Base-by-base conservation (phyloP, 371 early-diverging fungal species). In the Mycotypha africana region DNA sequence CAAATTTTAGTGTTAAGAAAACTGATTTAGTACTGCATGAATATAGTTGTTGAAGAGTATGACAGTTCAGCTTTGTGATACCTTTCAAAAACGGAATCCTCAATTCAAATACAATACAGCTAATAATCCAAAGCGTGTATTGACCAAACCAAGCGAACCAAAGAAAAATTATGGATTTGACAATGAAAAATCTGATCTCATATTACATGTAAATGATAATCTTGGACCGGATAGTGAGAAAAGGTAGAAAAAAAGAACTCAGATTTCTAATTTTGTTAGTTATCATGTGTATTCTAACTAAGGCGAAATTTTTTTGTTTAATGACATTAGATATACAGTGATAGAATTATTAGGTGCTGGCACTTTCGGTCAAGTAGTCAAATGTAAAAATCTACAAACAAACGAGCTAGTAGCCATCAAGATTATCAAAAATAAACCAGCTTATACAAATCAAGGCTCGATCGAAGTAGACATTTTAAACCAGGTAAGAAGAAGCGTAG, bases 341-440 rank as follows among this genome's bases (percentile, higher is more conserved):
- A 53, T 92, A 44, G 96, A 95, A 57, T 62, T 90, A 20, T 65
- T 99, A 23, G 99, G 99, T 2, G 86, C 86, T 58, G 99, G 99
- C 16, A 98, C 99, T 1, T 99, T 97, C 79, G 98, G 99, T 0
- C 97, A 97, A 62, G 99, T 99, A 1, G 95, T 90, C 17, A 93
- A 92, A 61, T 97, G 97, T 58, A 80, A 84, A 35, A 84, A 93
- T 38, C 51, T 87, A 28, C 81, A 84, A 49, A 92, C 93, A 2
- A 84, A 88, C 45, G 86, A 89, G 36, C 56, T 86, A 11, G 88
- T 92, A 17, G 98, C 96, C n/a, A 85, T 98, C 37, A 99, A 99
- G 65, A 90, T 98, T 11, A 92, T 98, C 51, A 97, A 97, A 62
- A 97, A 95, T 70, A 88, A 91, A 57, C 81, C 85, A 3, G 94